A percentile compares a stretch with the other conserved stretches of the same genome.
phyloP scores from a whole-genome alignment of 2,329 filamentous ascomycete species.

The Phoma sp. region DNA sequence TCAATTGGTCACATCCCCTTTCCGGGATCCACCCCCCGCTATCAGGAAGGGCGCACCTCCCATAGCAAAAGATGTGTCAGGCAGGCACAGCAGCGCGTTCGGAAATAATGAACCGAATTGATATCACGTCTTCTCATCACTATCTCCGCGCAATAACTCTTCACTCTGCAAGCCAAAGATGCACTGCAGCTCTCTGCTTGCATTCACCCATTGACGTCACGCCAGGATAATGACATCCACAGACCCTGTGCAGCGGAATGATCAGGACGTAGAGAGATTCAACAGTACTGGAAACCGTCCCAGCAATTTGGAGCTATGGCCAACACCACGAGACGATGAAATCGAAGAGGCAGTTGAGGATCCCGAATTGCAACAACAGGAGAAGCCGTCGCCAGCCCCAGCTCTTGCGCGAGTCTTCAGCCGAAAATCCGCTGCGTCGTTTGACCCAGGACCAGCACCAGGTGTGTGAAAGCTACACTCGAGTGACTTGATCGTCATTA shows the following conservation, averaged over 20 bases:
- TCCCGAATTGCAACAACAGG: slow-evolving; percentile 8
- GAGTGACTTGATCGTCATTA: not conserved
- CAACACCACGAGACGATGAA: slow-evolving; percentile 24
- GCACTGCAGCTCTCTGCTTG: not conserved
- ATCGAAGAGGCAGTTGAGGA: slow-evolving; percentile 20
- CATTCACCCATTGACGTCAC: not conserved
- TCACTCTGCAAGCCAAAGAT: not conserved
- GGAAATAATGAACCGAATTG: not conserved
- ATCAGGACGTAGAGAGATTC: not conserved
- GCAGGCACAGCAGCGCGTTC: not conserved
- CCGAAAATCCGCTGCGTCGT: slow-evolving; percentile 30
- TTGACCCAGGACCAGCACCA: slow-evolving; percentile 38
- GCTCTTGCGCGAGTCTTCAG: slow-evolving; percentile 28
- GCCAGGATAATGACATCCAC: not conserved
- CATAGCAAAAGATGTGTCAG: slow-evolving; percentile 5
- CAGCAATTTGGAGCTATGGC: slow-evolving; percentile 11
- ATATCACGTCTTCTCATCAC: not conserved
- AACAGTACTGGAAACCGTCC: not conserved
- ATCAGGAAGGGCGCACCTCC: slow-evolving; percentile 1
- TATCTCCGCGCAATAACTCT: not conserved
- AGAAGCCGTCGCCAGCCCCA: not conserved
- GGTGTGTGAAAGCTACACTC: not conserved
- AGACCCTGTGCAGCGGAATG: not conserved
- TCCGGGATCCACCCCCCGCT: not conserved
- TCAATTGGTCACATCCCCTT: not conserved